These are phyloP conservation scores for Metschnikowia bowlesiae DNA, from an alignment of 805 yeast species.

Conservation along the genomic window DNA sequence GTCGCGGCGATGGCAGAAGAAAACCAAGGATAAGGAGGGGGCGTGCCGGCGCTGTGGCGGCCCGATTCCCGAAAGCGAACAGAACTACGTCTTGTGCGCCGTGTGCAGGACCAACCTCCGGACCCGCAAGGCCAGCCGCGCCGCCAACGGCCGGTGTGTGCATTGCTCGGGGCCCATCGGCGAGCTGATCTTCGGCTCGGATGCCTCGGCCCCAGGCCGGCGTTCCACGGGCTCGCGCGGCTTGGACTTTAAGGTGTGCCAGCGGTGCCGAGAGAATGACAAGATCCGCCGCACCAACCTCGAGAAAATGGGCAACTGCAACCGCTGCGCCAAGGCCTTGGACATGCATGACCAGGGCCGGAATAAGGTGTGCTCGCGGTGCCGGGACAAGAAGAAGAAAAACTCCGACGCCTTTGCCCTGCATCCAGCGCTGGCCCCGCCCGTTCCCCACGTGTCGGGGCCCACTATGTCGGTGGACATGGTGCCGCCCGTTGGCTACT, in stretches of 20 bases:
- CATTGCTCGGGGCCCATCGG: conserved; percentile 60
- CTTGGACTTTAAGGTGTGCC: conserved; percentile 55
- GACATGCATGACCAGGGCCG: conserved; percentile 43
- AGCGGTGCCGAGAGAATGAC: conserved; percentile 59
- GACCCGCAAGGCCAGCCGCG: conserved; percentile 53
- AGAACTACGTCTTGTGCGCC: conserved; percentile 56
- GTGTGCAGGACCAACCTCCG: conserved; percentile 54
- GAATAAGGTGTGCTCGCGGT: conserved; percentile 52
- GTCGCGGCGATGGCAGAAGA: conserved; percentile 60
- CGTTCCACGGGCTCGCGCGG: conserved; percentile 19
- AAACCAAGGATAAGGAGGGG: conserved; percentile 55
- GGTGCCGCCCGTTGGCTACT: conserved; percentile 10
- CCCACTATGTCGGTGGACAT: not conserved
- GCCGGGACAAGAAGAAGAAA: conserved; percentile 53
- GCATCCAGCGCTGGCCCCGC: not conserved
- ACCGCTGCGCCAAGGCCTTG: conserved; percentile 54
- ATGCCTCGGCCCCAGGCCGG: conserved; percentile 9
- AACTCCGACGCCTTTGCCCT: conserved; percentile 7
- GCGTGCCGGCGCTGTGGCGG: conserved; percentile 64
- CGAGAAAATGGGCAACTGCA: conserved; percentile 57
- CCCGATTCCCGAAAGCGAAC: conserved; percentile 46
- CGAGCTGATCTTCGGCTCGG: conserved; percentile 33
- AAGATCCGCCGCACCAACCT: conserved; percentile 51
- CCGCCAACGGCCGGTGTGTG: conserved; percentile 61
- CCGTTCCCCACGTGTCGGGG: not conserved